Base-by-base conservation (phyloP, 352 stramenopile species). In the Globisporangium nagaii region DNA sequence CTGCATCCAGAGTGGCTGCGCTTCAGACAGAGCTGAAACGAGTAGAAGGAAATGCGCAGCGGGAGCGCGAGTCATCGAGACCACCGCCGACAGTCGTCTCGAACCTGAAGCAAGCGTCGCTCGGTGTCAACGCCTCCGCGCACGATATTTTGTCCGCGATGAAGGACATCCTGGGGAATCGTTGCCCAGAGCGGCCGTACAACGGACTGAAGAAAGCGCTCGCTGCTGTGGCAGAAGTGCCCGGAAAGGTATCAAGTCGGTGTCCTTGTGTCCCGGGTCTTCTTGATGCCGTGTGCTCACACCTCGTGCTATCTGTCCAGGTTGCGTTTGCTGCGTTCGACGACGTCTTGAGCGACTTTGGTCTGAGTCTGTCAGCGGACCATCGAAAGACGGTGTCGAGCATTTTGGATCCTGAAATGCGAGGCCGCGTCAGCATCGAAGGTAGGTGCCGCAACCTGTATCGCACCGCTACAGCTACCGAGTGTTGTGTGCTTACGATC, bases 171-270 rank as follows among this genome's bases (percentile, higher is more conserved):
- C 46, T 92, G 20, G 57, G 45, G 8, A 66, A 47, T 45, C 65
- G 82, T 20, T 93, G 74, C 25, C 63, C 78, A 15, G 68, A 84
- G 24, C 53, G 78, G 27, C 82, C 82, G 3, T 93, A 90, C 51
- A 88, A 90, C 35, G 79, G 82, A 0, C 70, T 93, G 35, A 93
- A 90, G 53, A 93, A 93, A 54, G 77, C 82, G 17, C 59, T 93
- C 27, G 79, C 75, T 32, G 65, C 71, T 7, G 73, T 90, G 2
- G 73, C 79, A 9, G 82, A 93, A 45, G 57, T 77, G 4, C 79
- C 82, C 2, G 82, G 79, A 7, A 93, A 89, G 69, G 79, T 92
- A 58, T 0, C 35, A 39, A 9, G 35, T 5, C 31, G 24, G 22
- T 22, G 11, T 10, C 20, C 2, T 32, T 11, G 1, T 42, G 13